Base-by-base conservation (phyloP, 768 basidiomycete species). In the Phanerochaete carnosa region DNA sequence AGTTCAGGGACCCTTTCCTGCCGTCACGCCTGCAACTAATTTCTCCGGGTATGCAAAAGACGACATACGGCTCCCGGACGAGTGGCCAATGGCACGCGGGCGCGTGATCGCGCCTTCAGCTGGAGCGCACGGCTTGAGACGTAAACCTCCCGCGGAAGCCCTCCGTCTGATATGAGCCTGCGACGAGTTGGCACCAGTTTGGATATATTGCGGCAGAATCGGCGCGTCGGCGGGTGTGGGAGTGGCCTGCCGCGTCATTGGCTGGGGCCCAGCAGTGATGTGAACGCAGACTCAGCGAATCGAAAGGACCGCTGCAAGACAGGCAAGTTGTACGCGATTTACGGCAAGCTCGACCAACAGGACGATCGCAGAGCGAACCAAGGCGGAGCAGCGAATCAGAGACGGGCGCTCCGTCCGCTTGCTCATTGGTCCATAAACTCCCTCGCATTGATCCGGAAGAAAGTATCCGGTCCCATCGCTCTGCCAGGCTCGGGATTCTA, bases 181-280 rank as follows among this genome's bases (percentile, higher is more conserved):
- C 52, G 52, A 54, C 33, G 32, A 29, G 12, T 54, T 12, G 22
- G 32, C 52, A 33, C 52, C 16, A 33, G 30, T 32, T 54, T 54
- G 52, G 52, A 25, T 54, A 54, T n/a, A 54, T 54, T 54, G 52
- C 52, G 32, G 32, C 45, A 19, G 19, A 46, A 46, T 46, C 28
- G 33, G n/a, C 13, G 50, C 50, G 50, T n/a, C 50, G 50, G 50
- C 26, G 15, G 50, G 26, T 11, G 30, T 12, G 50, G 26, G 50
- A 5, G 52, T 2, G 19, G 25, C 49, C 15, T 5, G 8, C 13
- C 15, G 1, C 8, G 25, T 29, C 6, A 50, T 50, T 50, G 49
- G 49, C 49, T 50, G 49, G 25, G 49, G 12, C 45, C 15, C 25
- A 5, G 49, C 49, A 15, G 28, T 50, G 49, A 46, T 46, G 26